These are phyloP conservation scores for Paecilomyces sp. DNA, from an alignment of 2,329 filamentous ascomycete genomes.

Conservation along the genomic window DNA sequence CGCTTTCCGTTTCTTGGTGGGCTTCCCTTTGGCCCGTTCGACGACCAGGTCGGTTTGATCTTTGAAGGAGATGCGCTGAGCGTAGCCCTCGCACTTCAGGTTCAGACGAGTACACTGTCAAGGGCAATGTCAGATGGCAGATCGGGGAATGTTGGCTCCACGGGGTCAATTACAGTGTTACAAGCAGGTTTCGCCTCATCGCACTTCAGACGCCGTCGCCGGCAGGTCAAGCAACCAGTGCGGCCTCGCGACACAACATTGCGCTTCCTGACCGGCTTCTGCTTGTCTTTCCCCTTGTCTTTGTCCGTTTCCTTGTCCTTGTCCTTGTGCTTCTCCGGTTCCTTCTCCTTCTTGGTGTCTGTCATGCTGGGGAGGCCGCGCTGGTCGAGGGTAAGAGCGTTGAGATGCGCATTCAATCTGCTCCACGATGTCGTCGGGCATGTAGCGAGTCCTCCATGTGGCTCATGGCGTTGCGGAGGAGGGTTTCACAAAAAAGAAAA, in stretches of 20 bases:
- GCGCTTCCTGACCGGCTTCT: slow-evolving; percentile 6
- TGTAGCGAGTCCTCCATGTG: background rate
- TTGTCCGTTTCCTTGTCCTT: background rate
- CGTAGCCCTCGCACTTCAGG: slow-evolving; percentile 10
- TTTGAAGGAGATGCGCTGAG: slow-evolving; percentile 9
- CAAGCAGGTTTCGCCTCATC: slow-evolving; percentile 11
- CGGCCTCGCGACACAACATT: slow-evolving; percentile 12
- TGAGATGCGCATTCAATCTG: background rate
- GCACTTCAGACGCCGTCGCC: slow-evolving; percentile 7
- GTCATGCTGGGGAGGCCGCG: background rate
- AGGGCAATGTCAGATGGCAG: background rate
- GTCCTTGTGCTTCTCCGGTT: background rate
- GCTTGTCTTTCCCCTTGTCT: background rate
- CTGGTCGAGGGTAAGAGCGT: background rate
- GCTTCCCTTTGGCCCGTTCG: slow-evolving; percentile 3
- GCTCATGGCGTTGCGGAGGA: background rate
- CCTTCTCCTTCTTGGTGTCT: background rate
- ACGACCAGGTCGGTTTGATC: slow-evolving; percentile 10
- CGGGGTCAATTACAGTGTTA: slow-evolving; percentile 5
- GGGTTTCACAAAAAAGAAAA: background rate
- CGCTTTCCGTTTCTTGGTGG: background rate
- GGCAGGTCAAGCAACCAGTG: slow-evolving; percentile 11
- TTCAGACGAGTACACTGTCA: slow-evolving; percentile 8
- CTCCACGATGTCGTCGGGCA: background rate
- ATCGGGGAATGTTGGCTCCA: background rate